Evolutionary conservation across 2,329 filamentous ascomycete genomes (phyloP).

Genomic region (Trichoderma endophyticum): DNA sequence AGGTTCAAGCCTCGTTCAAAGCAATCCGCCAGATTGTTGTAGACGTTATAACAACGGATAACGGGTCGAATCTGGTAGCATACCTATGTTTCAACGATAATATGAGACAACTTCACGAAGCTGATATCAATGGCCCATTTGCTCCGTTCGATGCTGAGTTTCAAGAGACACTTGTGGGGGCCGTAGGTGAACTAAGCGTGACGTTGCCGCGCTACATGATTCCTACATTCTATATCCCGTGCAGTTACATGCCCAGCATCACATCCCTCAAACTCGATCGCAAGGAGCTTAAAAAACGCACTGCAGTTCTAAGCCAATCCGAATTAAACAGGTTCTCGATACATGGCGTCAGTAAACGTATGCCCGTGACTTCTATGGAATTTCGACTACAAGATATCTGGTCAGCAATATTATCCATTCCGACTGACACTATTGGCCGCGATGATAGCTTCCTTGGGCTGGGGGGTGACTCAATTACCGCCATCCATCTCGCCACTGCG

Average conservation of each 20-base stretch:
- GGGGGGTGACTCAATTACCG: slow-evolving; percentile 37
- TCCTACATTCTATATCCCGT: slow-evolving; percentile 22
- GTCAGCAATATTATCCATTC: slow-evolving; percentile 18
- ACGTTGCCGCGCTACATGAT: slow-evolving; percentile 23
- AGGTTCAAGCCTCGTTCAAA: background rate
- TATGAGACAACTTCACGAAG: background rate
- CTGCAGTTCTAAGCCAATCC: background rate
- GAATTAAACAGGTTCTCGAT: slow-evolving; percentile 1
- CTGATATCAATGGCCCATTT: slow-evolving; percentile 17
- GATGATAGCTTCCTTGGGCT: slow-evolving; percentile 20
- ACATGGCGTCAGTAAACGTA: background rate
- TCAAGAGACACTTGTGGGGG: slow-evolving; percentile 21
- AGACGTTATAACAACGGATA: background rate
- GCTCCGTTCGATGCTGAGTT: background rate
- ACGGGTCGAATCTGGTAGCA: background rate
- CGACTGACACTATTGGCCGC: slow-evolving; percentile 13
- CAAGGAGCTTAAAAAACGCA: background rate
- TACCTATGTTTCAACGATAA: slow-evolving; percentile 15
- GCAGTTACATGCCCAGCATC: slow-evolving; percentile 21
- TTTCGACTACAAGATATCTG: slow-evolving; percentile 17
- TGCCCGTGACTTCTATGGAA: background rate
- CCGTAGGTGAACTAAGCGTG: slow-evolving; percentile 8
- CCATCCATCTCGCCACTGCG: slow-evolving; percentile 13
- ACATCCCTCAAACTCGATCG: slow-evolving; percentile 22
- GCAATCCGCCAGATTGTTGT: slow-evolving; percentile 8